Conservation (phyloP, 768 basidiomycete species). For the Asterophora lycoperdoides region DNA sequence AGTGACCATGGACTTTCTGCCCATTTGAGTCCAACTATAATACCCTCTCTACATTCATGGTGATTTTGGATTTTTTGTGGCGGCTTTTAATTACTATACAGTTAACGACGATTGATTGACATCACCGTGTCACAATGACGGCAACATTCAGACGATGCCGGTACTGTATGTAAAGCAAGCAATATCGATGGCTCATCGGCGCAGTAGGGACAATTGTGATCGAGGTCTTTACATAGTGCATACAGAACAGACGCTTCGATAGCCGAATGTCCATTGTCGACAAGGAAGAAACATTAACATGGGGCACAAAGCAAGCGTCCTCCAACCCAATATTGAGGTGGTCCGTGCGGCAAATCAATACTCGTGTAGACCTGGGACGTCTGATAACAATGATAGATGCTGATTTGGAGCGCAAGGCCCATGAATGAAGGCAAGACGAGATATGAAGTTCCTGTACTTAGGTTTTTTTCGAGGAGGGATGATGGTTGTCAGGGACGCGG, state of each 20-base stretch:
- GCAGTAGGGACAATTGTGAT: too few relatives aligned
- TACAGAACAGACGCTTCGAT: too few relatives aligned
- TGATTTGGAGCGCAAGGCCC: conserved; percentile 7
- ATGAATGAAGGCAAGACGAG: not conserved
- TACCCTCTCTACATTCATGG: conserved; percentile 25
- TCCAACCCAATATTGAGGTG: not conserved
- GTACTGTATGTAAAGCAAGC: too few relatives aligned
- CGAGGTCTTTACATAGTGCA: too few relatives aligned
- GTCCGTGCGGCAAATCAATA: not conserved
- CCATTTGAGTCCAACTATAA: conserved; percentile 21
- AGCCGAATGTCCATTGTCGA: too few relatives aligned
- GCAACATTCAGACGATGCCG: not conserved
- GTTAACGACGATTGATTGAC: not conserved
- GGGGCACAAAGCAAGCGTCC: not conserved
- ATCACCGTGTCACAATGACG: too few relatives aligned
- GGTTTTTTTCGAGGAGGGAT: not conserved
- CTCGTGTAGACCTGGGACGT: not conserved
- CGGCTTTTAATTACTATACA: conserved; percentile 6
- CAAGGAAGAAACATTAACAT: too few relatives aligned
- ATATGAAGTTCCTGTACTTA: not conserved
- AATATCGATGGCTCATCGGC: too few relatives aligned
- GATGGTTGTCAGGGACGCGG: conserved; percentile 8
- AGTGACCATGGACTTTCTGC: conserved; percentile 17
- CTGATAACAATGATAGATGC: conserved; percentile 14
- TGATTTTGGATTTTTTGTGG: conserved; percentile 16